These are phyloP conservation scores for Epichloe amarillans DNA, from an alignment of 2,329 filamentous ascomycete genomes.

Conservation along the genomic window DNA sequence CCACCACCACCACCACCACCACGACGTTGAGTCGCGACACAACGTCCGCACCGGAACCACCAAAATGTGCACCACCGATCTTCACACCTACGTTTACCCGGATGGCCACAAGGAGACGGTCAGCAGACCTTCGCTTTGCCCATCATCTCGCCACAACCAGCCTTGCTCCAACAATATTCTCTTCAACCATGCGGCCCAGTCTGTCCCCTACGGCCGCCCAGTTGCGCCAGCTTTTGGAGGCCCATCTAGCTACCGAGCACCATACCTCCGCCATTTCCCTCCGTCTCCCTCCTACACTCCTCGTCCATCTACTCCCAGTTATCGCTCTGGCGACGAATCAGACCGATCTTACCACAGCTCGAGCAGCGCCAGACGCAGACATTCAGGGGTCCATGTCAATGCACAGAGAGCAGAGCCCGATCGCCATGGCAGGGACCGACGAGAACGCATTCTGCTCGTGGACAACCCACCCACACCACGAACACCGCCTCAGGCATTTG, in stretches of 20 bases:
- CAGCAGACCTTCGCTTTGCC: conserved; percentile 25
- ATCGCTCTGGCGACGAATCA: conserved; percentile 25
- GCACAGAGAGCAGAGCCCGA: conserved; percentile 22
- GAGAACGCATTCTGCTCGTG: conserved; percentile 31
- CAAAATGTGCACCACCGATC: conserved; percentile 38
- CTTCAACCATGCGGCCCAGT: conserved; percentile 27
- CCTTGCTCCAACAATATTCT: conserved; percentile 29
- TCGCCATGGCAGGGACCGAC: conserved; percentile 16
- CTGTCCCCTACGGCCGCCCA: conserved; percentile 16
- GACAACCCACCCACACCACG: conserved; percentile 31
- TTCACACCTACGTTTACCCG: conserved; percentile 33
- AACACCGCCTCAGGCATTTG: conserved; percentile 31
- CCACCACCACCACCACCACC: background rate
- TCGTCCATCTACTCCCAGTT: conserved; percentile 17
- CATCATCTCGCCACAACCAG: conserved; percentile 23
- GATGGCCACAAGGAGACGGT: conserved; percentile 26
- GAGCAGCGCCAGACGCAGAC: conserved; percentile 18
- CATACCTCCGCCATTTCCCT: conserved; percentile 23
- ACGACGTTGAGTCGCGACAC: background rate
- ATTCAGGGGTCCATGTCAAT: conserved; percentile 24
- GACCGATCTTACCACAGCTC: conserved; percentile 21
- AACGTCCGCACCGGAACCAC: conserved; percentile 3
- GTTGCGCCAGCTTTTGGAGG: conserved; percentile 10
- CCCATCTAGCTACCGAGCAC: background rate
- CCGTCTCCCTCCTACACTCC: conserved; percentile 26